Evolutionary conservation across 2,329 filamentous ascomycete genomes (phyloP).

Genomic region (Colletotrichum eremochloae): DNA sequence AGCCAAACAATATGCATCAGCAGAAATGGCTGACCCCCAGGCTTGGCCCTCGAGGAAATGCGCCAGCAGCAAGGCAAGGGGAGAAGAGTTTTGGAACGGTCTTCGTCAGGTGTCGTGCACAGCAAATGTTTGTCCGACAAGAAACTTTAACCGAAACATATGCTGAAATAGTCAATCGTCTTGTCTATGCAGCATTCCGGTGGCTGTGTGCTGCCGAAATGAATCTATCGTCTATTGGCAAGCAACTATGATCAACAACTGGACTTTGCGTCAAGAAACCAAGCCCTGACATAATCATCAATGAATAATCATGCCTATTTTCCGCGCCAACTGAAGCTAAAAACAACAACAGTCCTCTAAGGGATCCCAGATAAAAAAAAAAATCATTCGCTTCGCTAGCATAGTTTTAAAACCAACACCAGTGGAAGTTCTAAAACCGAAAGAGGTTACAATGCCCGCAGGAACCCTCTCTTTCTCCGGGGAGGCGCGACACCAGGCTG

Average conservation of each 20-base stretch:
- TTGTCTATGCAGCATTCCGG: not conserved
- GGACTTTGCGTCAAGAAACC: not conserved
- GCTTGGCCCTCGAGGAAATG: not conserved
- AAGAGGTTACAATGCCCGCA: slow-evolving; percentile 11
- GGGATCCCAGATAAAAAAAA: not conserved
- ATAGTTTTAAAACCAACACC: not conserved
- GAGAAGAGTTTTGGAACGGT: not conserved
- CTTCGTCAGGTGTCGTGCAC: not conserved
- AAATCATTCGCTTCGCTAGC: not conserved
- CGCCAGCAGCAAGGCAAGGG: not conserved
- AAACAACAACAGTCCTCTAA: not conserved
- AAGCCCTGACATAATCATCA: not conserved
- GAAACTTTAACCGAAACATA: not conserved
- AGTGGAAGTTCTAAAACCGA: not conserved
- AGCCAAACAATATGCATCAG: not conserved
- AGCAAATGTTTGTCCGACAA: not conserved
- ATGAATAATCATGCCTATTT: not conserved
- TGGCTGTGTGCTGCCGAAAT: not conserved
- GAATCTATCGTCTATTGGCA: not conserved
- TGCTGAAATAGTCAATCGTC: not conserved
- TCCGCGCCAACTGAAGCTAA: not conserved
- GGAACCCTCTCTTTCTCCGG: slow-evolving; percentile 22
- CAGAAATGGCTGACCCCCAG: not conserved
- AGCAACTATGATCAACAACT: not conserved
- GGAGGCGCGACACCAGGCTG: slow-evolving; percentile 22